phyloP scores from a whole-genome alignment of 2,329 filamentous ascomycete genomes.

The Simplicillium sp. region DNA sequence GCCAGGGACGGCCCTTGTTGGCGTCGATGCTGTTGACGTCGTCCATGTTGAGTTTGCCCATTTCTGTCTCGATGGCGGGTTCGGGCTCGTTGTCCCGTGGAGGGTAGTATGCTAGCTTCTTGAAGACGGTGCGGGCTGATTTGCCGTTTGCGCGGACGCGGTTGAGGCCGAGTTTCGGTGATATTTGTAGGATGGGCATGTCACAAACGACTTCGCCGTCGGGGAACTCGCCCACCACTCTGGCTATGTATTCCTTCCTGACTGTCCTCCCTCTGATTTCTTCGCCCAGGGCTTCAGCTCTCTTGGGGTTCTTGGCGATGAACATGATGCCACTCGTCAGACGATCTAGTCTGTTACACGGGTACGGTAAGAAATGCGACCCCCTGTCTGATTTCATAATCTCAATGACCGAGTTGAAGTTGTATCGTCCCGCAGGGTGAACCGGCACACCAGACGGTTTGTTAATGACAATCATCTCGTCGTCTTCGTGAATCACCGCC shows the following conservation, averaged over 20 bases:
- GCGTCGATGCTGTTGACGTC: slow-evolving; percentile 10
- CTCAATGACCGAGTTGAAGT: slow-evolving; percentile 89
- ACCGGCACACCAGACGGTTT: slow-evolving; percentile 94
- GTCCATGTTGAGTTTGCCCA: slow-evolving; percentile 5
- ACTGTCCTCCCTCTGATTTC: slow-evolving; percentile 77
- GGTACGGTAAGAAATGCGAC: slow-evolving; percentile 43
- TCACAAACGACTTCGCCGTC: slow-evolving; percentile 87
- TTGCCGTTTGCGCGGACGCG: slow-evolving; percentile 91
- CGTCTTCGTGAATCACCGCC: slow-evolving; percentile 78
- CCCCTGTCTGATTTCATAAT: slow-evolving; percentile 75
- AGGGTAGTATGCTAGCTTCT: slow-evolving; percentile 84
- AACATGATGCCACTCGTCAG: slow-evolving; percentile 98
- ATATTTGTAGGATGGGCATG: slow-evolving; percentile 87
- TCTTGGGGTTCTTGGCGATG: slow-evolving; percentile 75
- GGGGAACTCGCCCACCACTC: slow-evolving; percentile 85
- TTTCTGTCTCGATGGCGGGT: neutral
- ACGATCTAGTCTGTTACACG: slow-evolving; percentile 89
- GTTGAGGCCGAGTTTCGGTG: slow-evolving; percentile 89
- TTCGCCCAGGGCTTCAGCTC: slow-evolving; percentile 65
- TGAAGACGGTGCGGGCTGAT: slow-evolving; percentile 82
- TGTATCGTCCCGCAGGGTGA: slow-evolving; percentile 89
- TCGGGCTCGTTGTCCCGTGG: slow-evolving; percentile 22
- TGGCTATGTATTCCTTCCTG: slow-evolving; percentile 88
- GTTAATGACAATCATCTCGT: slow-evolving; percentile 91
- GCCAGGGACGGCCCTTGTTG: slow-evolving; percentile 26